phyloP scores from a whole-genome alignment of 2,329 filamentous ascomycete species.

The Alternaria novae-zelandiae region DNA sequence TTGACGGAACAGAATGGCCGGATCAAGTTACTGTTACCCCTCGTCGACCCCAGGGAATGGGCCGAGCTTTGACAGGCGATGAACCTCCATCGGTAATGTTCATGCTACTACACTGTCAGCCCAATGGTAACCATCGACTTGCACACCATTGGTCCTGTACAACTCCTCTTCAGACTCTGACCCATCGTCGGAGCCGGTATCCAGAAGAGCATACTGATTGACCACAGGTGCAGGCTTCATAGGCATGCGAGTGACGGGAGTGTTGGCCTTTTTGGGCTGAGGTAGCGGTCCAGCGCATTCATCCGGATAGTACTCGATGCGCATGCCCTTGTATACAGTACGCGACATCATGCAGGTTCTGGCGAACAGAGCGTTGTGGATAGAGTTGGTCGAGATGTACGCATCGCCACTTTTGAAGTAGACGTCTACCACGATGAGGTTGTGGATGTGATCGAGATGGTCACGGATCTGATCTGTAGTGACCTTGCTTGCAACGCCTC shows the following conservation, averaged over 20 bases:
- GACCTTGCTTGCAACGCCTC: constrained; percentile 61
- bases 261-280: constrained; percentile 18
- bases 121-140: constrained; percentile 27
- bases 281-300: constrained; percentile 71
- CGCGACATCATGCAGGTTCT: constrained; percentile 76
- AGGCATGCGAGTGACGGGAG: constrained; percentile 8
- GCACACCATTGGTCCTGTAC: constrained; percentile 28
- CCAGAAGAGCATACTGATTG: constrained; percentile 42
- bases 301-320: constrained; percentile 74
- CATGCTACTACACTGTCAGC: constrained; percentile 27
- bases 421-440: constrained; percentile 73
- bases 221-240: constrained; percentile 30
- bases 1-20: neutral
- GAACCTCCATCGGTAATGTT: neutral
- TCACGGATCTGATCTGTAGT: constrained; percentile 70
- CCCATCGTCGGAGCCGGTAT: constrained; percentile 31
- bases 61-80: neutral
- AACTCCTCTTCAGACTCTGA: constrained; percentile 37
- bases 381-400: constrained; percentile 76
- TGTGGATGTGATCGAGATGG: constrained; percentile 83
- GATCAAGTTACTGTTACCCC: neutral
- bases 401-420: constrained; percentile 64
- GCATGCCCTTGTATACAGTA: constrained; percentile 71
- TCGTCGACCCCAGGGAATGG: neutral
- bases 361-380: constrained; percentile 77